Base-by-base conservation (phyloP, 805 yeast species). In the Candida xiaguanensis region DNA sequence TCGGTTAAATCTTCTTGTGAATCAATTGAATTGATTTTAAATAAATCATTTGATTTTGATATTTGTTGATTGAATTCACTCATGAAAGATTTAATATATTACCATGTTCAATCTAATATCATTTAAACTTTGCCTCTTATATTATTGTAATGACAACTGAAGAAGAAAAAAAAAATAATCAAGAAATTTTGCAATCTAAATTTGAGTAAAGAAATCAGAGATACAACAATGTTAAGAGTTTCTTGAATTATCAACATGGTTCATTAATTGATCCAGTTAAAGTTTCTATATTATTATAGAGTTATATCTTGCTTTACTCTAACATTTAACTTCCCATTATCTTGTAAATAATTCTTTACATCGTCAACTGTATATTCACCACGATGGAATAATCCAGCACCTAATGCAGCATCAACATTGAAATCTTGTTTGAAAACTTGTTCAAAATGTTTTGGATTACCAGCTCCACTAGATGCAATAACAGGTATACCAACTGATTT, bases 311-410 rank as follows among this genome's bases (percentile, higher is more conserved):
- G 58, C 19, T 83, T 90, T 45, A 82, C 67, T 60, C 96, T 77
- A n/a, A 87, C 95, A 44, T 77, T 77, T 55, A 87, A 72, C 8
- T 51, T 49, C 0, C 84, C 86, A 12, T 73, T 59, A 1, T 69
- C 62, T 33, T 70, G 62, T 57, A 91, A 72, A 48, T 74, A 80
- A 20, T 73, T 58, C 62, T 93, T 93, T 31, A 93, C 96, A 36
- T 89, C 81, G 36, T 75, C 73, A 13, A 93, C 97, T 9, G 87
- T 80, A 62, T 84, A 93, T 53, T 91, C 98, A 16, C 86, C 90
- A 58, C 99, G 75, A 68, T 93, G 99, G 72, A 93, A 93, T 82
- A 93, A 84, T 31, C 99, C 99, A 3, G 99, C 99, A 27, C 99
- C 99, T 29, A 93, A 72, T 13, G 99, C 98, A 31, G 99, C 99